Evolutionary conservation across 108 stramenopile genomes (phyloP).

Genomic region (Cyclotella sp.): DNA sequence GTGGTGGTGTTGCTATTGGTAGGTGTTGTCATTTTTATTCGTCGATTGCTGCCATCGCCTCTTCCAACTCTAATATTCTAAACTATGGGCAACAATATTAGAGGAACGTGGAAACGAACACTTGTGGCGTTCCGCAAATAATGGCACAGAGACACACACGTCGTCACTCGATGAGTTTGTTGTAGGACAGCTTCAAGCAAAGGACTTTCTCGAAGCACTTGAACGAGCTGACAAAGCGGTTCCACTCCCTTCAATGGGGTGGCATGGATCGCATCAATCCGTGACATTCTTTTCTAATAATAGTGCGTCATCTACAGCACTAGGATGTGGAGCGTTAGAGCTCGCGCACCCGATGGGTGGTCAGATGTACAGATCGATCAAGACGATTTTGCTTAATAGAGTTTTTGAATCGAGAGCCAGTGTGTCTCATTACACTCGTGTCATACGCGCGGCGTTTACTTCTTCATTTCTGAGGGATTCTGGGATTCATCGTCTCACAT

Average conservation of each 20-base stretch:
- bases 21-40: not conserved
- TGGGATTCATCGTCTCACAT: constrained; percentile 57
- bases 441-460: constrained; percentile 81
- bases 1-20: constrained; percentile 66
- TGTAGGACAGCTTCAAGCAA: constrained; percentile 72
- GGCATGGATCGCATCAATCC: constrained; percentile 83
- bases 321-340: constrained; percentile 90
- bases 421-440: constrained; percentile 75
- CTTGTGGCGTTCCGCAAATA: constrained; percentile 82
- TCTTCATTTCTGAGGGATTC: constrained; percentile 77
- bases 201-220: constrained; percentile 72
- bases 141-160: constrained; percentile 90
- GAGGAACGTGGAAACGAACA: constrained; percentile 89
- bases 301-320: constrained; percentile 71
- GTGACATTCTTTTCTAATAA: constrained; percentile 81
- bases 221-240: constrained; percentile 72
- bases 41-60: not conserved
- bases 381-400: constrained; percentile 64
- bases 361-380: constrained; percentile 75
- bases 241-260: constrained; percentile 80
- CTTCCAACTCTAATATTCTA: not conserved
- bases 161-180: constrained; percentile 81
- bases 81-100: constrained; percentile 15
- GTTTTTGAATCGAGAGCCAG: constrained; percentile 79
- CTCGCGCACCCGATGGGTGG: constrained; percentile 85